These are phyloP conservation scores for Cystobasidium slooffiae DNA, from an alignment of 1,284 basidiomycete genomes.

Conservation along the genomic window DNA sequence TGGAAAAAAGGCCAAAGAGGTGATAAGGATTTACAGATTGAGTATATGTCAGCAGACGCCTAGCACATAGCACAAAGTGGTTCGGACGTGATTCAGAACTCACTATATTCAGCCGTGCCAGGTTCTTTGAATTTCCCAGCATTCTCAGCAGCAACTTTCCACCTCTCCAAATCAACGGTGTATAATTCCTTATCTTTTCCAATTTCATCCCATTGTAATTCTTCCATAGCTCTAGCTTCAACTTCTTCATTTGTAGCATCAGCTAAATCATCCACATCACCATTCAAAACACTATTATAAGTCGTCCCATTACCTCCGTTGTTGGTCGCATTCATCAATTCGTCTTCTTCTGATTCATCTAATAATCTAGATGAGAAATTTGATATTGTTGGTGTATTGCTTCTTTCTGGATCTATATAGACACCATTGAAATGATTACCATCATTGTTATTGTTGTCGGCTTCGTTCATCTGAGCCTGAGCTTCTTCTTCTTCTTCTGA, in stretches of 20 bases:
- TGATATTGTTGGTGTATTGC: not conserved
- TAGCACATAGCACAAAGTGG: too few relatives aligned
- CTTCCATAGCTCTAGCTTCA: conserved; percentile 34
- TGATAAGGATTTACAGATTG: too few relatives aligned
- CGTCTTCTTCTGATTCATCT: conserved; percentile 31
- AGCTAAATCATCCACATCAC: conserved; percentile 14
- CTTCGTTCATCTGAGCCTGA: not conserved
- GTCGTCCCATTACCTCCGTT: not conserved
- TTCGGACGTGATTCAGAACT: too few relatives aligned
- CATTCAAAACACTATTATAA: conserved; percentile 2
- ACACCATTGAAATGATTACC: not conserved
- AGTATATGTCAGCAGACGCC: too few relatives aligned
- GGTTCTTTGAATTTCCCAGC: not conserved
- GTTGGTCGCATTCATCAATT: conserved; percentile 1
- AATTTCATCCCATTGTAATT: conserved; percentile 26
- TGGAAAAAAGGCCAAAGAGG: too few relatives aligned
- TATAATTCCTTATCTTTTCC: conserved; percentile 21
- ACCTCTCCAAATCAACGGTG: conserved; percentile 29
- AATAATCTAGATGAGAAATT: conserved; percentile 32
- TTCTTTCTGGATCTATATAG: not conserved
- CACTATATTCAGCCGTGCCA: conserved; percentile 33
- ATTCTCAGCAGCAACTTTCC: conserved; percentile 13
- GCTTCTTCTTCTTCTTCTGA: conserved; percentile 4
- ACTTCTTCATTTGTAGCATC: conserved; percentile 38
- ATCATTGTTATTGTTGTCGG: not conserved